Evolutionary conservation across 768 basidiomycete genomes (phyloP).

Genomic region (Tylopilus sp.): DNA sequence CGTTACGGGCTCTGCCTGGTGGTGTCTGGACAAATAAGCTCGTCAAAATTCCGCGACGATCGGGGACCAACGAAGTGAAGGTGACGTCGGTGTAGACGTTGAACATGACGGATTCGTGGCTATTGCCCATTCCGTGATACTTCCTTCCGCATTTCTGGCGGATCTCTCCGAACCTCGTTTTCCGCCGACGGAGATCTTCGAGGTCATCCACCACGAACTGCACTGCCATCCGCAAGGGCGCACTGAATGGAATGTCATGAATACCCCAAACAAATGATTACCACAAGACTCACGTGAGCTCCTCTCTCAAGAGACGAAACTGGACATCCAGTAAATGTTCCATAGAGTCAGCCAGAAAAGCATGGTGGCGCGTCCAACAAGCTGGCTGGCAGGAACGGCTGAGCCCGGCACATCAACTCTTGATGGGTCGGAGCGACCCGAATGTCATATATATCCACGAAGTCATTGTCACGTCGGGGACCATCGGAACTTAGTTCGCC

Average conservation of each 20-base stretch:
- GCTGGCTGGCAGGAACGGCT: slow-evolving; percentile 62
- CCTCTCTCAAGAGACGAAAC: slow-evolving; percentile 72
- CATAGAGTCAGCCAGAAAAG: slow-evolving; percentile 54
- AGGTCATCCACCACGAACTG: slow-evolving; percentile 50
- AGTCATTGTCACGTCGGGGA: slow-evolving; percentile 69
- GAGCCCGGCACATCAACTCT: slow-evolving; percentile 49
- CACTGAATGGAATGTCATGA: slow-evolving; percentile 32
- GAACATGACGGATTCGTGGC: slow-evolving; percentile 52
- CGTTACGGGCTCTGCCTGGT: slow-evolving; percentile 49
- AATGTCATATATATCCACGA: slow-evolving; percentile 51
- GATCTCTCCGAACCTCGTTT: slow-evolving; percentile 44
- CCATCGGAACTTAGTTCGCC: slow-evolving; percentile 48
- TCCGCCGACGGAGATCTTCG: slow-evolving; percentile 7
- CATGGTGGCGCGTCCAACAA: slow-evolving; percentile 61
- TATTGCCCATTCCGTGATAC: slow-evolving; percentile 44
- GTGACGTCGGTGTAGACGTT: slow-evolving; percentile 56
- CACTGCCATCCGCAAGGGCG: slow-evolving; percentile 50
- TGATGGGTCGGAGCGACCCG: slow-evolving; percentile 67
- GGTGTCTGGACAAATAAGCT: slow-evolving; percentile 50
- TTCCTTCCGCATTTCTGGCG: slow-evolving; percentile 53
- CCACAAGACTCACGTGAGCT: slow-evolving; percentile 49
- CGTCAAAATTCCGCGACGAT: slow-evolving; percentile 50
- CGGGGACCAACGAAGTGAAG: slow-evolving; percentile 46
- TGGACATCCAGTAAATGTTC: slow-evolving; percentile 68
- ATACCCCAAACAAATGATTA: background rate